Base-by-base conservation (phyloP, 352 stramenopile genomes). In the Phytophthora idaei region DNA sequence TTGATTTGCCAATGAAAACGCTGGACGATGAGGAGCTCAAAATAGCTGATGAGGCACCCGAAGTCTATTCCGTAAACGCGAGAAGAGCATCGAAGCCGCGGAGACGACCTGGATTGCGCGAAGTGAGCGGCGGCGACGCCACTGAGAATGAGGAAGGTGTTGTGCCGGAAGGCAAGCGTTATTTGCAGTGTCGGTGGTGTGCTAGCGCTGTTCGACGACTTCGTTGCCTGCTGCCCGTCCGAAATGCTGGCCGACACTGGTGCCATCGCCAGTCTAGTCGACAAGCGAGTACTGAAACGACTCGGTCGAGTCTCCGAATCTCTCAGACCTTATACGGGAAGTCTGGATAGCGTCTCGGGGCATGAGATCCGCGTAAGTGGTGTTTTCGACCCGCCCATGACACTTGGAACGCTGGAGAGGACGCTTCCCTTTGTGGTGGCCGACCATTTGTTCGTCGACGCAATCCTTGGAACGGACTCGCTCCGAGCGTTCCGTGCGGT, bases 161-260 rank as follows among this genome's bases (percentile, higher is more conserved):
- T 10, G 46, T 53, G 12, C 28, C 46, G 2, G 27, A 53, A 1
- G 46, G 46, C 7, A 37, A 53, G 15, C 46, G 46, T 53, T 0
- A 39, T 53, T 1, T 53, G 46, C 11, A 53, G 27, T 4, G 28
- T 53, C 10, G 48, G 48, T 6, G 28, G 48, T 15, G 6, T 55
- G 21, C 11, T 44, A n/a, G 48, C 48, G 0, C n/a, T 55, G 5
- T 55, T 29, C 0, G 29, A 17, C 39, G 48, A 29, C 5, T 55
- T 25, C 28, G 44, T 55, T 4, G 48, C 31, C 27, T 41, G 48
- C 28, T 55, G 48, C 15, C 48, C 48, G 48, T 34, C 48, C 4
- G 29, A 55, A 28, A 55, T 55, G 48, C 48, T 55, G 12, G 48
- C 17, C 5, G 48, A 55, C 8, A 39, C 46, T 0, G 46, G 10